Conservation (phyloP, 2,329 filamentous ascomycete genomes). For the Aspergillus phoenicis region DNA sequence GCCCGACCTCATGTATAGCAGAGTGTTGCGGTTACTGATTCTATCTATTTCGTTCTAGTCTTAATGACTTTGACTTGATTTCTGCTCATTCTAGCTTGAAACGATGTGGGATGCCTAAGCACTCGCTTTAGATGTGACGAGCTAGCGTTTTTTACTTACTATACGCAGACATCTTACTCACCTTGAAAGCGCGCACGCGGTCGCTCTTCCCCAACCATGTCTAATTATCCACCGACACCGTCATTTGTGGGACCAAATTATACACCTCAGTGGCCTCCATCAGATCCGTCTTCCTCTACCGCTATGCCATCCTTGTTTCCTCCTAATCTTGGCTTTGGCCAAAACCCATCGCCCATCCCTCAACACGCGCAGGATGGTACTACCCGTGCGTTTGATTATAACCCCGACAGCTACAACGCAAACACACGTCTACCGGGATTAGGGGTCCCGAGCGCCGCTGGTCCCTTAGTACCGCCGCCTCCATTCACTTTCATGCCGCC, state of each 20-base stretch:
- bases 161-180: background rate
- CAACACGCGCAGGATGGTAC: constrained; percentile 24
- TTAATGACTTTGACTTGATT: constrained; percentile 8
- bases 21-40: background rate
- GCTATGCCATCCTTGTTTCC: constrained; percentile 28
- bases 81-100: constrained; percentile 10
- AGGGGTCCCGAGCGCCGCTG: constrained; percentile 24
- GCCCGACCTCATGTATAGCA: constrained; percentile 4
- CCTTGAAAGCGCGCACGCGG: background rate
- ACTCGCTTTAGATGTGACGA: constrained; percentile 6
- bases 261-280: constrained; percentile 42
- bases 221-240: constrained; percentile 51
- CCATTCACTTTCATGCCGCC: constrained; percentile 35
- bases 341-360: constrained; percentile 27
- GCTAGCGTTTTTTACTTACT: constrained; percentile 12
- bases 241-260: constrained; percentile 45
- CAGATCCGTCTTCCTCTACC: constrained; percentile 26
- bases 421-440: constrained; percentile 37
- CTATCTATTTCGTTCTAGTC: background rate
- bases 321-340: constrained; percentile 29
- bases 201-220: constrained; percentile 39
- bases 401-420: constrained; percentile 29
- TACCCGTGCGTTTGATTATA: constrained; percentile 23
- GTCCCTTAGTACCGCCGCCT: constrained; percentile 29
- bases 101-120: constrained; percentile 27